Conservation (phyloP, 2,329 filamentous ascomycete species). For the Harringtonia lauricola region DNA sequence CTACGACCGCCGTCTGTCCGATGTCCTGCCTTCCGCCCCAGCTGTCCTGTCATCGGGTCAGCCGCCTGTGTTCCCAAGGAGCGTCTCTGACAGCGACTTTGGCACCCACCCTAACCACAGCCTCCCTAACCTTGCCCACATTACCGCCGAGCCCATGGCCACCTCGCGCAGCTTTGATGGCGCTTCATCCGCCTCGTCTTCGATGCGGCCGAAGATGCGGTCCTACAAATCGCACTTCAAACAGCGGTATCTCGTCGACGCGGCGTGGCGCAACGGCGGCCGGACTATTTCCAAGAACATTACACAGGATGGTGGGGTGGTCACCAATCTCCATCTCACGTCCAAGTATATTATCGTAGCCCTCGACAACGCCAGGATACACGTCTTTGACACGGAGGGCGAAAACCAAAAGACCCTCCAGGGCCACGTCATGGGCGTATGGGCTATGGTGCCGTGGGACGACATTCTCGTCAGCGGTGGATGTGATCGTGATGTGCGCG, state of each 20-base stretch:
- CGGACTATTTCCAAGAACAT: conserved; percentile 75
- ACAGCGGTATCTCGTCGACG: conserved; percentile 92
- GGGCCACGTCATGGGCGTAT: conserved; percentile 97
- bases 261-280: conserved; percentile 92
- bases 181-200: conserved; percentile 21
- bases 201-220: conserved; percentile 50
- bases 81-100: conserved; percentile 20
- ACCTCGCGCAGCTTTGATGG: conserved; percentile 47
- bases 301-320: conserved; percentile 91
- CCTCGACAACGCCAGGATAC: conserved; percentile 95
- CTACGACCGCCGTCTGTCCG: conserved; percentile 54
- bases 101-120: conserved; percentile 21
- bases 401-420: conserved; percentile 79
- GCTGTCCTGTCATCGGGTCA: conserved; percentile 14
- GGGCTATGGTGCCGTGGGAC: conserved; percentile 98
- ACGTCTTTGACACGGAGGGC: conserved; percentile 91
- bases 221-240: conserved; percentile 98
- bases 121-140: conserved; percentile 32
- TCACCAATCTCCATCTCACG: conserved; percentile 89
- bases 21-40: conserved; percentile 27
- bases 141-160: conserved; percentile 20
- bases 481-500: conserved; percentile 90
- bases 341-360: conserved; percentile 96
- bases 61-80: conserved; percentile 21
- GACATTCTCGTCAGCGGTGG: conserved; percentile 92